Evolutionary conservation across 2,329 filamentous ascomycete species (phyloP), one percentile per base, ranked within the genome.

Genomic region (Aaosphaeria pasadenensis): DNA sequence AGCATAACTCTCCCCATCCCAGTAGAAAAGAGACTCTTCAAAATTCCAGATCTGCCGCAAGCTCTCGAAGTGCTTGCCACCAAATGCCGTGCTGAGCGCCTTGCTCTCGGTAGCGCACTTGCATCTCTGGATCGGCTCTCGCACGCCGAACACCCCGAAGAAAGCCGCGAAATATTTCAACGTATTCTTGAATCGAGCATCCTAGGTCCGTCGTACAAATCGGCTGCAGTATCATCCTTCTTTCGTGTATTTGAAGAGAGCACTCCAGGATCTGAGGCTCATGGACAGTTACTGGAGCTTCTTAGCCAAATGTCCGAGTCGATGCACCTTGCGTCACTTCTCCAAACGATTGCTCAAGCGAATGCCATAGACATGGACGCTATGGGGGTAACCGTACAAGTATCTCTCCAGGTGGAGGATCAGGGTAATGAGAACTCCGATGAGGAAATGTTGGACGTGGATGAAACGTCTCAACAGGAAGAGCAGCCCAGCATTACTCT

Each of bases 41-140:
- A 83, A 52, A 72, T 88, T 17, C 75, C 81, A 0, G 76, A 83
- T 42, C 72, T 91, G 29, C 74, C 81, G n/a, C 71, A 72, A 36
- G 76, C 81, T 9, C 73, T 92, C 1, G 69, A 80, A 2, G 78
- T 83, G 32, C 77, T 91, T 53, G 81, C 83, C 5, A 76, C 77
- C 54, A 80, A 85, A 58, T 86, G 85, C 54, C 79, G 83, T 11
- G 80, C 88, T 11, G 86, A 89, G 55, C 88, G 85, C 61, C 74
- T 92, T 35, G 82, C 85, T 33, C 84, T 87, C 58, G 87, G 88
- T 2, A 75, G 89, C n/a, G 86, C 84, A 51, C 72, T 78, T 87
- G 43, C 53, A 52, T 59, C 57, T 7, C 53, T 69, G 7, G 45
- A 55, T 28, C 36, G 46, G 11, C 51, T 62, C 33, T 53, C 42